Conservation (phyloP, 805 yeast genomes). For the Suhomyces faveliae region DNA sequence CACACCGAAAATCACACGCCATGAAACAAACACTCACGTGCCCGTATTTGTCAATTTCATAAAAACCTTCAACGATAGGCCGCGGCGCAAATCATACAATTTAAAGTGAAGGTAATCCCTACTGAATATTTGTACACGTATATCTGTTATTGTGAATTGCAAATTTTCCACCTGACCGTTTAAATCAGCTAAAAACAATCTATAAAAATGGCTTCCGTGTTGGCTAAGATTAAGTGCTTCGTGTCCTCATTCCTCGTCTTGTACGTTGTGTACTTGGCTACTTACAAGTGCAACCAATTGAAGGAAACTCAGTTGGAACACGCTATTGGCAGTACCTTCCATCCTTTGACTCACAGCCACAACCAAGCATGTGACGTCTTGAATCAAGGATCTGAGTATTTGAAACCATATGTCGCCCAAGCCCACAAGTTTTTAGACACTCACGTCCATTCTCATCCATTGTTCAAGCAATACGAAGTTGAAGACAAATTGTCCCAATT, state of each 20-base stretch:
- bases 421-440: constrained; percentile 32
- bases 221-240: constrained; percentile 20
- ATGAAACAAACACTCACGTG: not conserved
- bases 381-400: constrained; percentile 24
- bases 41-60: not conserved
- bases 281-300: constrained; percentile 39
- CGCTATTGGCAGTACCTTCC: constrained; percentile 30
- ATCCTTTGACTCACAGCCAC: constrained; percentile 40
- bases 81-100: not conserved
- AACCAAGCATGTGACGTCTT: constrained; percentile 34
- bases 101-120: not conserved
- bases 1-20: not conserved
- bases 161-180: not conserved
- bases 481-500: constrained; percentile 24
- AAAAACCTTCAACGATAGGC: not conserved
- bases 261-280: constrained; percentile 37
- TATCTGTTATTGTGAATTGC: not conserved
- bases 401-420: constrained; percentile 30
- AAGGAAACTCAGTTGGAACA: constrained; percentile 29
- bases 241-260: constrained; percentile 25
- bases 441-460: constrained; percentile 37
- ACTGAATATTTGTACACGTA: not conserved
- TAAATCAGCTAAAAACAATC: not conserved
- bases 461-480: constrained; percentile 33
- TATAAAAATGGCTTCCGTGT: constrained; percentile 4